Evolutionary conservation across 345 rosid species (phyloP), one percentile per base, ranked within the genome.

Genomic region (Citrus sp.): DNA sequence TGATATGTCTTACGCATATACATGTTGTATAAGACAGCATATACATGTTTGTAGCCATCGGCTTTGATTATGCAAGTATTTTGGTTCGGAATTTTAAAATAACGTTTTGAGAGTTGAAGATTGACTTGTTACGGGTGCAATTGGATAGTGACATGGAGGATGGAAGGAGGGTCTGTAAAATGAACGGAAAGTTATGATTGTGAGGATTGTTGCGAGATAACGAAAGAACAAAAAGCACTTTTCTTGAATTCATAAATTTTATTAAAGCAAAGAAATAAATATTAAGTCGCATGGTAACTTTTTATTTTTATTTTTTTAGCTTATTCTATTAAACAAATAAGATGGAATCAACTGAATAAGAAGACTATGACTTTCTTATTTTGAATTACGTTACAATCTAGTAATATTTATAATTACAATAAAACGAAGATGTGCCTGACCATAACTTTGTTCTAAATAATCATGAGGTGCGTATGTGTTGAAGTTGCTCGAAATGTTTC

Each of bases 401-500:
- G 4, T 42, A 3, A 42, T 42, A 10, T 42, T 10, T 42, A 42
- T 42, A 42, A 42, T 42, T 42, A 10, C 49, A 42, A 12, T 42
- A 42, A 10, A 3, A 42, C 16, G 49, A 12, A 42, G 56, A 51
- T 51, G 56, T 4, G 56, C 6, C 22, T 25, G 18, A 18, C 38
- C 38, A 14, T 16, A 6, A 28, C n/a, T 30, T 13, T 64, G 5
- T 58, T 9, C 37, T 32, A 12, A 35, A 16, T 6, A n/a, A 18
- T 65, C 34, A 65, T 71, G 80, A 46, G 21, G 32, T 64, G 0
- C 63, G 78, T 56, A 81, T 46, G 21, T 75, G 84, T 70, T 80
- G 84, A 40, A 71, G 19, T 62, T 75, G 77, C 46, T 10, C 51
- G 71, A 80, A 81, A 62, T 84, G 84, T 30, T 78, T 74, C 32